These are phyloP conservation scores for Cutaneotrichosporon cyanovorans DNA, from an alignment of 1,284 basidiomycete species.

Conservation along the genomic window DNA sequence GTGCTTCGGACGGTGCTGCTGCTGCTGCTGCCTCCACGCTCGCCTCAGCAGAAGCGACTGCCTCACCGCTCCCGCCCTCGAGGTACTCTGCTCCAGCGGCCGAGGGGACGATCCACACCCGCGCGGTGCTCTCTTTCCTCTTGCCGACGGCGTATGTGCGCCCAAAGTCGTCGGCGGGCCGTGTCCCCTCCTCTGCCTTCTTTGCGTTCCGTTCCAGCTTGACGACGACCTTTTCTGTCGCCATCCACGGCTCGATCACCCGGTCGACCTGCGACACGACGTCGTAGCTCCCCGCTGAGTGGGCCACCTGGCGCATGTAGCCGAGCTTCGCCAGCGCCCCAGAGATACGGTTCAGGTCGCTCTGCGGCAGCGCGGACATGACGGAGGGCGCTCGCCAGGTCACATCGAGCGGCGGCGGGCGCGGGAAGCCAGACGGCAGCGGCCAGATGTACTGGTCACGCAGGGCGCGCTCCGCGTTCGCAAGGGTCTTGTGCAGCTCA, in stretches of 20 bases:
- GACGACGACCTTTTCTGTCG: slow-evolving; percentile 18
- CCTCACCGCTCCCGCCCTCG: not conserved
- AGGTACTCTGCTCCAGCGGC: slow-evolving; percentile 32
- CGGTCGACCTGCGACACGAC: slow-evolving; percentile 54
- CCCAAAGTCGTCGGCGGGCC: slow-evolving; percentile 58
- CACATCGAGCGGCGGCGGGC: slow-evolving; percentile 54
- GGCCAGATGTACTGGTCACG: slow-evolving; percentile 64
- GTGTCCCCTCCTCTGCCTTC: not conserved
- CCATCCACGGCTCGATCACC: slow-evolving; percentile 60
- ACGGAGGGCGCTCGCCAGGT: slow-evolving; percentile 60
- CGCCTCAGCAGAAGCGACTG: too few species aligned
- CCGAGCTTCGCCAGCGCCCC: slow-evolving; percentile 64
- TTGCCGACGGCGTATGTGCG: slow-evolving; percentile 74
- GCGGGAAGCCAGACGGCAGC: slow-evolving; percentile 61
- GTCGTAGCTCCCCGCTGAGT: slow-evolving; percentile 56
- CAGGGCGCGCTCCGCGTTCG: slow-evolving; percentile 55
- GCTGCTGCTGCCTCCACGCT: not conserved
- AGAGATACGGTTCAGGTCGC: slow-evolving; percentile 64
- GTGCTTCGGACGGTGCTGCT: not conserved
- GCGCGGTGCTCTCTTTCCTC: slow-evolving; percentile 76
- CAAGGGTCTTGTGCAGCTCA: slow-evolving; percentile 60
- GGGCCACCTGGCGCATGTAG: slow-evolving; percentile 61
- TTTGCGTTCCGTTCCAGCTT: not conserved
- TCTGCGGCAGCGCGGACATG: slow-evolving; percentile 60
- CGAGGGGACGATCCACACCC: slow-evolving; percentile 89